These are phyloP conservation scores for Magnusiomyces tetraspermus DNA, from an alignment of 1,139 yeast genomes.

Conservation along the genomic window DNA sequence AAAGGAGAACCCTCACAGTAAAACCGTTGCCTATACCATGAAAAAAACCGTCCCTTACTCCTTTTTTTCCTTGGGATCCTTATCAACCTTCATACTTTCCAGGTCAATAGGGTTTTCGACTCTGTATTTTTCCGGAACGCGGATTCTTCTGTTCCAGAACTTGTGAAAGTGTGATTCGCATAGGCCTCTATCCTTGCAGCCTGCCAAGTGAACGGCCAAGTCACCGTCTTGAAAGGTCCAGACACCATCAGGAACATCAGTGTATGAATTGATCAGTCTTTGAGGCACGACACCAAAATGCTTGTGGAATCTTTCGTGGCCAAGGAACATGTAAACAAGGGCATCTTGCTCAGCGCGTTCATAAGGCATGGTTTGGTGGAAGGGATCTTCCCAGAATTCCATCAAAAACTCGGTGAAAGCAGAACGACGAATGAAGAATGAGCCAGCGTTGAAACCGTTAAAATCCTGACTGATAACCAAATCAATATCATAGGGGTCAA, in stretches of 20 bases:
- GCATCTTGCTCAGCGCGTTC: slow-evolving; percentile 19
- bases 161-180: slow-evolving; percentile 4
- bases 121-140: not conserved
- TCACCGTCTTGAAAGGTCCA: slow-evolving; percentile 23
- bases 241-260: slow-evolving; percentile 16
- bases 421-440: slow-evolving; percentile 30
- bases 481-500: slow-evolving; percentile 21
- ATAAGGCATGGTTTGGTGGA: slow-evolving; percentile 7
- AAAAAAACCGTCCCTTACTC: too few species aligned
- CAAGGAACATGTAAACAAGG: slow-evolving; percentile 19
- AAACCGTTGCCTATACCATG: too few species aligned
- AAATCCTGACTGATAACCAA: slow-evolving; percentile 27
- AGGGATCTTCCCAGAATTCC: slow-evolving; percentile 24
- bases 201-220: slow-evolving; percentile 27
- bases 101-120: not conserved
- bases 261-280: slow-evolving; percentile 29
- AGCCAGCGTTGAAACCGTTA: slow-evolving; percentile 33
- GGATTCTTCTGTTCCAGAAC: slow-evolving; percentile 2
- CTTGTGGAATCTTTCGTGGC: slow-evolving; percentile 20
- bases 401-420: slow-evolving; percentile 19
- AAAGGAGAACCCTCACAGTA: too few species aligned
- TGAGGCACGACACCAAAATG: slow-evolving; percentile 33
- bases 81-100: not conserved
- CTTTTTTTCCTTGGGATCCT: not conserved
- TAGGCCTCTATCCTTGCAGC: slow-evolving; percentile 14